phyloP scores from a whole-genome alignment of 1,284 basidiomycete species.

The Boletellus deceptivus region DNA sequence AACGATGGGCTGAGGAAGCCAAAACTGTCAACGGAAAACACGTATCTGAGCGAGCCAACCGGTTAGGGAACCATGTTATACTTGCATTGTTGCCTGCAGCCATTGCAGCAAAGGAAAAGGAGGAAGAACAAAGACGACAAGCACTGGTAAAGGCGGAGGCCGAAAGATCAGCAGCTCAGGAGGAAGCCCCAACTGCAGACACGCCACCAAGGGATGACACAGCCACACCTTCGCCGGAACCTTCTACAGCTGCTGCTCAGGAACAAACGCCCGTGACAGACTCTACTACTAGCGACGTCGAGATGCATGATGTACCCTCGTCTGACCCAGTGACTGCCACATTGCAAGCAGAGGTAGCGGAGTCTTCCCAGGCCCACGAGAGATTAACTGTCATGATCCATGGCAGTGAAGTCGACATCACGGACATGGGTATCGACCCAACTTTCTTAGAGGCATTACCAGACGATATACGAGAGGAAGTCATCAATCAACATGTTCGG shows the following conservation, averaged over 20 bases:
- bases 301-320: constrained; percentile 27
- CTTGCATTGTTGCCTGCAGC: constrained; percentile 83
- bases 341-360: constrained; percentile 21
- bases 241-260: constrained; percentile 5
- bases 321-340: constrained; percentile 16
- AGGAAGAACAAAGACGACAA: constrained; percentile 50
- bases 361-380: constrained; percentile 40
- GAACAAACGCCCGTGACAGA: constrained; percentile 19
- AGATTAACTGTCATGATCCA: constrained; percentile 87
- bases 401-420: constrained; percentile 95
- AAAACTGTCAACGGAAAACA: constrained; percentile 79
- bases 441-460: constrained; percentile 97
- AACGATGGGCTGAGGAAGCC: constrained; percentile 89
- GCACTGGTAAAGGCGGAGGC: constrained; percentile 41
- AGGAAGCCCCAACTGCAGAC: constrained; percentile 24
- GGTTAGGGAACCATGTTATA: constrained; percentile 71
- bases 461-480: constrained; percentile 98
- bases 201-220: constrained; percentile 18
- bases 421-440: constrained; percentile 97
- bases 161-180: constrained; percentile 21
- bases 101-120: constrained; percentile 55
- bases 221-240: constrained; percentile 5
- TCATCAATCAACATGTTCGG: constrained; percentile 95
- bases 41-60: constrained; percentile 63
- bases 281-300: constrained; percentile 18